phyloP scores from a whole-genome alignment of 192 early-diverging fungal species.

The Chytriomyces confervae region DNA sequence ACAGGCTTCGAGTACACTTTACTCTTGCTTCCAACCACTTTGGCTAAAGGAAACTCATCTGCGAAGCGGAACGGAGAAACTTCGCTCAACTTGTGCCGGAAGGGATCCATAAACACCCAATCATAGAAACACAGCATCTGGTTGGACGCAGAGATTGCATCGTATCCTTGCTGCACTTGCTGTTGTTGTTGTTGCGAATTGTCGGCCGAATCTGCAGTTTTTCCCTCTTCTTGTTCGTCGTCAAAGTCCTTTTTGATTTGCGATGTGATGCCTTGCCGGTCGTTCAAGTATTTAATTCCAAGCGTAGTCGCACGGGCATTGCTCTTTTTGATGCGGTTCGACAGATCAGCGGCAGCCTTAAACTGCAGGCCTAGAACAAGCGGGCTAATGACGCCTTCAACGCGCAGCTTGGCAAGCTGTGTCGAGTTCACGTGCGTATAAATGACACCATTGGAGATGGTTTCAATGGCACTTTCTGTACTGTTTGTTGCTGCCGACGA shows the following conservation, averaged over 20 bases:
- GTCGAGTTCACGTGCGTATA: slow-evolving; percentile 14
- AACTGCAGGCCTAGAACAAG: not conserved
- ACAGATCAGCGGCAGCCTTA: not conserved
- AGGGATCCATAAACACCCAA: slow-evolving; percentile 17
- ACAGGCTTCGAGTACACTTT: slow-evolving; percentile 7
- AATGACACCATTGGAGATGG: slow-evolving; percentile 11
- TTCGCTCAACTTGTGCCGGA: slow-evolving; percentile 15
- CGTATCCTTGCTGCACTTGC: not conserved
- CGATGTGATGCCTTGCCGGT: not conserved
- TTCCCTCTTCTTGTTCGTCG: too few species aligned
- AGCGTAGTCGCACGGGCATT: not conserved
- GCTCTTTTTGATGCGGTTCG: not conserved
- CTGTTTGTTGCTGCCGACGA: not conserved
- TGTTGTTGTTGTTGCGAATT: not conserved
- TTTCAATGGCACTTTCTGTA: slow-evolving; percentile 1
- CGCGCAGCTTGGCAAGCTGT: not conserved
- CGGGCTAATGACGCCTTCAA: slow-evolving; percentile 7
- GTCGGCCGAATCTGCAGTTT: not conserved
- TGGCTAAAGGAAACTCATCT: not conserved
- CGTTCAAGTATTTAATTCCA: slow-evolving; percentile 10
- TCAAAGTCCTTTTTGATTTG: not conserved
- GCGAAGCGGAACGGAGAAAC: slow-evolving; percentile 15
- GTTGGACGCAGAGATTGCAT: not conserved
- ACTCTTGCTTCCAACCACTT: not conserved
- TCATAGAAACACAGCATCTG: slow-evolving; percentile 18